Conservation (phyloP, 1,284 basidiomycete genomes). For the Austroboletus olivaceoglutinosus region DNA sequence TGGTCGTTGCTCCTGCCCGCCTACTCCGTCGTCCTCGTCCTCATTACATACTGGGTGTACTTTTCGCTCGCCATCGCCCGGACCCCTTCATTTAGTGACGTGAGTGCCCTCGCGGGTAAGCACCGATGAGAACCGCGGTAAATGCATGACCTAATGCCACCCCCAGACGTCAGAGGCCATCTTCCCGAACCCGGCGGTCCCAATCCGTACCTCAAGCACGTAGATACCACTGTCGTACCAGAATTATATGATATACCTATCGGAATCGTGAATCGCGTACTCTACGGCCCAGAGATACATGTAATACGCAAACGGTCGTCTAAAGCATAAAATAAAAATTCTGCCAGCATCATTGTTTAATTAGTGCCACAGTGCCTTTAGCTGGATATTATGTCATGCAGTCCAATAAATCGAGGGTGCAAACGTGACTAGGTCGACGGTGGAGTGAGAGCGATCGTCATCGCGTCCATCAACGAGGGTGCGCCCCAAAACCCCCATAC, state of each 20-base stretch:
- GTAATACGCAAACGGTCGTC: constrained; percentile 9
- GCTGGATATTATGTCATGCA: constrained; percentile 13
- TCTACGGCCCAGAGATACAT: constrained; percentile 43
- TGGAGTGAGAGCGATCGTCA: neutral
- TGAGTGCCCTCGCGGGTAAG: constrained; percentile 64
- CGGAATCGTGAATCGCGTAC: constrained; percentile 71
- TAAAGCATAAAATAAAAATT: constrained; percentile 25
- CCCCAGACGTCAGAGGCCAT: constrained; percentile 56
- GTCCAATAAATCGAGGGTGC: constrained; percentile 16
- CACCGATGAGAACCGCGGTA: neutral
- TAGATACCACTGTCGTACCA: constrained; percentile 48
- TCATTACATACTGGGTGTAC: constrained; percentile 78
- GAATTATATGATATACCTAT: constrained; percentile 81
- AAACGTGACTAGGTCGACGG: neutral
- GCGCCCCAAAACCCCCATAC: constrained; percentile 11
- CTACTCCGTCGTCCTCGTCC: constrained; percentile 69
- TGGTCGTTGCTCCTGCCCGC: constrained; percentile 86
- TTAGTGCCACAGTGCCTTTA: constrained; percentile 1
- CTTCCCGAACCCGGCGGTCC: constrained; percentile 37
- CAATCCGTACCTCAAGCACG: constrained; percentile 51
- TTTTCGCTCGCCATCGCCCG: constrained; percentile 69
- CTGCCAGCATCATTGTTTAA: neutral
- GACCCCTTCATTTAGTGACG: constrained; percentile 69
- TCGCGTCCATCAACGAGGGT: neutral
- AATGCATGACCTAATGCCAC: constrained; percentile 1